Evolutionary conservation across 2,329 filamentous ascomycete species (phyloP).

Genomic region (Byssothecium circinans): DNA sequence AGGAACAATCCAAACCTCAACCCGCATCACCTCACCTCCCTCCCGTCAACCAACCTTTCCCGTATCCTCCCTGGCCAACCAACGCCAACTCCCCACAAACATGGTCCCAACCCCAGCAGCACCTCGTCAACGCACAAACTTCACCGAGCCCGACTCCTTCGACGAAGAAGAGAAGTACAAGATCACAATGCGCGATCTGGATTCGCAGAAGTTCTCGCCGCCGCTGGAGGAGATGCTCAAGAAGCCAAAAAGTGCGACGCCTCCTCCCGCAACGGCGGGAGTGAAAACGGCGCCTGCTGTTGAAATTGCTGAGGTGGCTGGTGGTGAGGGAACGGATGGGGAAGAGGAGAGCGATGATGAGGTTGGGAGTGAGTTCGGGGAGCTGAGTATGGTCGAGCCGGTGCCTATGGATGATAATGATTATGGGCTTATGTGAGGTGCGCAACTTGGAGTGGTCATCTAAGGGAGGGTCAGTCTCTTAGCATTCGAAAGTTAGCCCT

Average conservation of each 20-base stretch:
- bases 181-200: constrained; percentile 20
- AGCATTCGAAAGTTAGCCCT: too few relatives aligned
- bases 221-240: constrained; percentile 18
- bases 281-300: constrained; percentile 11
- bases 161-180: constrained; percentile 14
- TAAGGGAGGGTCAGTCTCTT: too few relatives aligned
- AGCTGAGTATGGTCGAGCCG: constrained; percentile 32
- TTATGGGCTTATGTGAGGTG: constrained; percentile 8
- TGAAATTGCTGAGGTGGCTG: constrained; percentile 15
- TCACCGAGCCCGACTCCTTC: constrained; percentile 2
- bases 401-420: constrained; percentile 29
- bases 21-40: neutral
- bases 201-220: constrained; percentile 20
- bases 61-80: constrained; percentile 5
- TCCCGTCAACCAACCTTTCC: constrained; percentile 6
- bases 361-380: constrained; percentile 29
- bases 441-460: too few relatives aligned
- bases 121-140: constrained; percentile 6
- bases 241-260: constrained; percentile 1
- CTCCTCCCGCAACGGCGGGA: neutral
- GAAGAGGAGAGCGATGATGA: constrained; percentile 16
- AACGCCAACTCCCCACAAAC: constrained; percentile 18
- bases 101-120: constrained; percentile 19
- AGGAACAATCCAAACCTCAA: constrained; percentile 1
- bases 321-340: constrained; percentile 9